Percentiles rank a stretch among this genome's conserved stretches.
Evolutionary conservation across 495 filamentous ascomycete genomes (phyloP).

Genomic region (Xylaria bambusicola): DNA sequence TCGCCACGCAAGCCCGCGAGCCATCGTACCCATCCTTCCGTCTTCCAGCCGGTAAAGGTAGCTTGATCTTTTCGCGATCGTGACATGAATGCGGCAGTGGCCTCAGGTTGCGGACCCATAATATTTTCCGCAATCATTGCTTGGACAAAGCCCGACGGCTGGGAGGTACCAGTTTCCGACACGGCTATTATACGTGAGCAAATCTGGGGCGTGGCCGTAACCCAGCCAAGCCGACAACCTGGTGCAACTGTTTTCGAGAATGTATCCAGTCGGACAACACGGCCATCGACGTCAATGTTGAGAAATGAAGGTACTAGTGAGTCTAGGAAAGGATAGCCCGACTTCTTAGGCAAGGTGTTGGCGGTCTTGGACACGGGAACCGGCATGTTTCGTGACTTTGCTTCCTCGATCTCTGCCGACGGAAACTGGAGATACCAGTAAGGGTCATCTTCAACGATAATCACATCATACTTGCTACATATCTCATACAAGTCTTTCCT

Average conservation of each 20-base stretch:
- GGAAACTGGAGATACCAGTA: conserved; percentile 96
- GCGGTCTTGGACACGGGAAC: conserved; percentile 24
- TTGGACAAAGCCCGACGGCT: conserved; percentile 88
- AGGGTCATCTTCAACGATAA: conserved; percentile 93
- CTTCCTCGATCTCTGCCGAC: conserved; percentile 56
- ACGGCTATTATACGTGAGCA: conserved; percentile 69
- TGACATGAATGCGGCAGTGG: conserved; percentile 36
- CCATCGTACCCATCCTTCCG: conserved; percentile 88
- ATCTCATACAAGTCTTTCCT: conserved; percentile 77
- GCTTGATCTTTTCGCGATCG: conserved; percentile 30
- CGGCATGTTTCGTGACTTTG: conserved; percentile 43
- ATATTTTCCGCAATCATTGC: conserved; percentile 75
- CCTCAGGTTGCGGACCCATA: conserved; percentile 62
- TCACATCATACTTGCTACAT: conserved; percentile 81
- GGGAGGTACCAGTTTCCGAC: conserved; percentile 67
- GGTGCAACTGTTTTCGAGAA: conserved; percentile 85
- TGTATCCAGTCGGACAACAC: conserved; percentile 80
- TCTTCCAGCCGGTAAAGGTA: conserved; percentile 65
- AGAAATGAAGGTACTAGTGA: conserved; percentile 78
- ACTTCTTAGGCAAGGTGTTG: conserved; percentile 51
- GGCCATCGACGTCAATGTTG: conserved; percentile 75
- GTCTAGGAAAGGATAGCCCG: conserved; percentile 77
- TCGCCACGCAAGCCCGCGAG: conserved; percentile 74
- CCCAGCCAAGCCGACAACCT: conserved; percentile 80
- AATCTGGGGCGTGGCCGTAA: conserved; percentile 76